Percentiles rank a stretch among this genome's conserved stretches.
These are phyloP conservation scores for Forsythia suspensa DNA, from an alignment of 257 asterid species.

Conservation along the genomic window DNA sequence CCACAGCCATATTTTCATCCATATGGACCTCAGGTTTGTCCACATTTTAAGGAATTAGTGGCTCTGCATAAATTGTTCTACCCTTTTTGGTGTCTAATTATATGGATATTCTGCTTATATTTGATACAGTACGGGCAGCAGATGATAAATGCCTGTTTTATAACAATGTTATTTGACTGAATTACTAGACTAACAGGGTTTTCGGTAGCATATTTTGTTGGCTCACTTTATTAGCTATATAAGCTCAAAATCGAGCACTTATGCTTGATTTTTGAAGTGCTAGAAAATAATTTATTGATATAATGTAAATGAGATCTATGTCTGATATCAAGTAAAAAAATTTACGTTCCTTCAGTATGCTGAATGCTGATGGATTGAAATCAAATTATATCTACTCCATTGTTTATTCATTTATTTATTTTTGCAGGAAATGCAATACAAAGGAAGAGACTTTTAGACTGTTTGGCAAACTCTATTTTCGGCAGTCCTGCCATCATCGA, in stretches of 20 bases:
- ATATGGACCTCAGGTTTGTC: slow-evolving; percentile 85
- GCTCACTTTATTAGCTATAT: not conserved
- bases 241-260: not conserved
- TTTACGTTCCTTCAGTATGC: not conserved
- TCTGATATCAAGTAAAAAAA: not conserved
- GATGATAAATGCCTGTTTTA: slow-evolving; percentile 40
- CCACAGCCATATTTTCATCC: slow-evolving; percentile 86
- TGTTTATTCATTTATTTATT: not conserved
- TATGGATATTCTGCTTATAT: slow-evolving; percentile 12
- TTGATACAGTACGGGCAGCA: slow-evolving; percentile 77
- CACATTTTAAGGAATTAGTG: not conserved
- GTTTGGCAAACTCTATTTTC: slow-evolving; percentile 14
- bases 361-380: not conserved
- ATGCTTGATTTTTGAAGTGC: not conserved
- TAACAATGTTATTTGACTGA: not conserved
- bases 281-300: not conserved
- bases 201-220: not conserved
- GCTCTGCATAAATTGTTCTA: slow-evolving; percentile 1
- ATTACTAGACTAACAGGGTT: not conserved
- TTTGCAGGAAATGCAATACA: slow-evolving; percentile 70
- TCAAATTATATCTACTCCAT: not conserved
- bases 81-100: not conserved
- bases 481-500: slow-evolving; percentile 4
- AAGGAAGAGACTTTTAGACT: slow-evolving; percentile 64
- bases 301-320: not conserved